These are phyloP conservation scores for Coemansia sp. DNA, from an alignment of 371 early-diverging fungal genomes.

Conservation along the genomic window DNA sequence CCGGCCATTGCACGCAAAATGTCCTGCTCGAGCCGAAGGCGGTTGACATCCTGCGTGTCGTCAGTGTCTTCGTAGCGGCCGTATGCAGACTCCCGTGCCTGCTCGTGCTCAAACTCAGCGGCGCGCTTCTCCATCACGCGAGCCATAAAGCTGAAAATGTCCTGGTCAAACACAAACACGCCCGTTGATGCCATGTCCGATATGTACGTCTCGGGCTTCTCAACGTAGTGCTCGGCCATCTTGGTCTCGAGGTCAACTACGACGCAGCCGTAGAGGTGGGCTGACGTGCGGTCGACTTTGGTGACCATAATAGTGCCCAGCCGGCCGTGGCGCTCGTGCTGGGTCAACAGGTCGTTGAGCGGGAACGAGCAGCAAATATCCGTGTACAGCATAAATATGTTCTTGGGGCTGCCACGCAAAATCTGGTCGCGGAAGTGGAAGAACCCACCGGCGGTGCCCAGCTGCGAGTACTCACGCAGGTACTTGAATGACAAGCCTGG, in stretches of 20 bases:
- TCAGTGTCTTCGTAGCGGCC: constrained; percentile 46
- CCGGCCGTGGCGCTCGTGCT: constrained; percentile 75
- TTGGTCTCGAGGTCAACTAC: constrained; percentile 80
- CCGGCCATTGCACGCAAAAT: constrained; percentile 82
- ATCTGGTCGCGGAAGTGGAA: constrained; percentile 98
- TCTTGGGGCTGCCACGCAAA: constrained; percentile 81
- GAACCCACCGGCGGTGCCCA: constrained; percentile 96
- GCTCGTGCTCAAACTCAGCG: constrained; percentile 56
- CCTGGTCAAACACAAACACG: constrained; percentile 83
- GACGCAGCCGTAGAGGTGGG: constrained; percentile 88
- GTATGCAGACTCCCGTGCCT: constrained; percentile 60
- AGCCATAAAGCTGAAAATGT: constrained; percentile 83
- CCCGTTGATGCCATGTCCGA: constrained; percentile 93
- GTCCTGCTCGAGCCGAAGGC: constrained; percentile 88
- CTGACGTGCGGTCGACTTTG: constrained; percentile 69
- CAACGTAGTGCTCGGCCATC: constrained; percentile 94
- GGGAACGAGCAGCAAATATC: constrained; percentile 95
- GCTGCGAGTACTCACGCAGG: constrained; percentile 91
- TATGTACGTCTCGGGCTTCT: constrained; percentile 94
- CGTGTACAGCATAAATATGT: constrained; percentile 93
- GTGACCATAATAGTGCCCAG: constrained; percentile 85
- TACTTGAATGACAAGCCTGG: constrained; percentile 86
- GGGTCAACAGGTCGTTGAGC: constrained; percentile 77
- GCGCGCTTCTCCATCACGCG: constrained; percentile 65
- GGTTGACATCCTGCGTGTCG: constrained; percentile 62